phyloP scores from a whole-genome alignment of 139 green algal genomes.

The Volvox reticuliferus region DNA sequence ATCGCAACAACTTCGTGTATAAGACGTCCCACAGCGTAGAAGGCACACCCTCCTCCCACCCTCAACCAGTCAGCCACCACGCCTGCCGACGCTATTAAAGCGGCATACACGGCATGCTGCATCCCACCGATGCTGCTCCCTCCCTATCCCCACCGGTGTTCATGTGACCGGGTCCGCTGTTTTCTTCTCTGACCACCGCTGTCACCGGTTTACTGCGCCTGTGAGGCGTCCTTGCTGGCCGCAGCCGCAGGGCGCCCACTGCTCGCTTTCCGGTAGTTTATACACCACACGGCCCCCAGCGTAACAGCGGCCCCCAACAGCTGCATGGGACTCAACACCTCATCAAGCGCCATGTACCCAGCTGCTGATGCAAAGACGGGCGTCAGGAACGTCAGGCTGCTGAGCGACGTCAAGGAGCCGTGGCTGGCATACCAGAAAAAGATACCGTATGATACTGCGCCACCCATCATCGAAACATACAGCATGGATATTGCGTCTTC shows the following conservation, averaged over 20 bases:
- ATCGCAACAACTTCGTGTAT: no score
- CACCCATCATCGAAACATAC: slow-evolving; percentile 94
- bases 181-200: background rate
- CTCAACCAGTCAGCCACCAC: no score
- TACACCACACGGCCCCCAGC: slow-evolving; percentile 84
- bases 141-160: no score
- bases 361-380: slow-evolving; percentile 88
- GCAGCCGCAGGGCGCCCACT: background rate
- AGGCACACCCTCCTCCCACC: no score
- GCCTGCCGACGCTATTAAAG: no score
- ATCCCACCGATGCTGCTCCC: no score
- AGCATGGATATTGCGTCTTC: slow-evolving; percentile 54
- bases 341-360: slow-evolving; percentile 86
- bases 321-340: slow-evolving; percentile 89
- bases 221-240: background rate
- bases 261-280: slow-evolving; percentile 58
- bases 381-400: slow-evolving; percentile 96
- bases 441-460: slow-evolving; percentile 91
- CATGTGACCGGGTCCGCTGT: no score
- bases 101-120: no score
- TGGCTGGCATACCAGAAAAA: slow-evolving; percentile 81
- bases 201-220: background rate
- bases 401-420: slow-evolving; percentile 91
- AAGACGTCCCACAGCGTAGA: no score
- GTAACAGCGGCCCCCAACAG: slow-evolving; percentile 90